Base-by-base conservation (phyloP, 2,329 filamentous ascomycete genomes). In the Parasarocladium wereldwijsianum region DNA sequence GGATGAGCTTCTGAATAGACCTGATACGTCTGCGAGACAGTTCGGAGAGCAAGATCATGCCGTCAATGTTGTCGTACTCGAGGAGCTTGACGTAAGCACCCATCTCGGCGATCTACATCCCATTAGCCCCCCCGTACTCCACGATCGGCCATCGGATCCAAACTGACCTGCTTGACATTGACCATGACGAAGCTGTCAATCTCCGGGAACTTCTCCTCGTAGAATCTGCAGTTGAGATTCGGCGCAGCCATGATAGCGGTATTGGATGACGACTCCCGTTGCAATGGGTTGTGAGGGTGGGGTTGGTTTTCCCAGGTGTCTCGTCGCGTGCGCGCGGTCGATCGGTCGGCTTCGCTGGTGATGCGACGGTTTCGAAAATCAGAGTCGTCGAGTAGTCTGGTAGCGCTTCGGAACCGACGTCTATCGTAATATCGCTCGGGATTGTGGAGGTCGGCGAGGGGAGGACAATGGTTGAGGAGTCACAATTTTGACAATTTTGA, bases 111-210 rank as follows among this genome's bases (percentile, higher is more conserved):
- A 98, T 98, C 81, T 90, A 44, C 29, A 33, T 17, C 30, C 32
- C 21, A 28, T 34, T 35, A 32, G 33, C 32, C 31, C 33, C 36
- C 26, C 23, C 28, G 25, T 19, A 26, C 28, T 9, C 17, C 18
- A n/a, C 18, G 8, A 11, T 10, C 26, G 32, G 25, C 24, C 32
- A 28, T 23, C 32, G 26, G 27, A 30, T 29, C 17, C 32, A 32
- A 34, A 50, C 68, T 39, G 54, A 86, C 81, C 76, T 93, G 85
- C 73, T 93, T 93, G 49, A 96, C 90, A 60, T 96, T 98, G 56
- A 98, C 90, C 90, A 98, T 98, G 54, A 98, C 92, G 62, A 94
- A 96, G 69, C 84, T 93, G 63, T 98, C 90, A 55, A 98, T 87
- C 70, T 96, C 90, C 45, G 54, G 52, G 39, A 80, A 94, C 62